Conservation (phyloP, 1,139 yeast genomes). For the Saccharomyces hybrid region DNA sequence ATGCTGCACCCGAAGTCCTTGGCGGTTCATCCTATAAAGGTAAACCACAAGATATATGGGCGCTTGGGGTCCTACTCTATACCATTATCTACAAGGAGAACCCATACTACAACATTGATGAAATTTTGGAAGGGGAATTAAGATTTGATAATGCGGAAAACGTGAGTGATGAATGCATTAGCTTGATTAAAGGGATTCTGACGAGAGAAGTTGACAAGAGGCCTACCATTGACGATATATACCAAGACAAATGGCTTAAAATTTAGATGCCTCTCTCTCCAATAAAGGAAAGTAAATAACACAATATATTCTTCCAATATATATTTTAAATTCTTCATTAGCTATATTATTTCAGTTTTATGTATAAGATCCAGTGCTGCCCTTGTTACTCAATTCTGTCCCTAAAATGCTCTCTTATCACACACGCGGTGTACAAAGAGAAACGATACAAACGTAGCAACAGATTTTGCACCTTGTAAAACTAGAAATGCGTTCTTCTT, state of each 20-base stretch:
- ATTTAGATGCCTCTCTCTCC: conserved; percentile 7
- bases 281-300: background rate
- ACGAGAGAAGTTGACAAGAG: conserved; percentile 57
- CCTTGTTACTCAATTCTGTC: background rate
- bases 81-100: conserved; percentile 87
- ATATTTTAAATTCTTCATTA: background rate
- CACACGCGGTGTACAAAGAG: background rate
- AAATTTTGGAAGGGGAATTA: conserved; percentile 84
- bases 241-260: conserved; percentile 61
- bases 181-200: conserved; percentile 56
- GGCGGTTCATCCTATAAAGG: conserved; percentile 88
- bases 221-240: conserved; percentile 66
- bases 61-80: conserved; percentile 80
- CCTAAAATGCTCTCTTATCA: background rate
- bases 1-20: conserved; percentile 94
- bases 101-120: conserved; percentile 92
- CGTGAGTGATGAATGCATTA: conserved; percentile 51
- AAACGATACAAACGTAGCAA: background rate
- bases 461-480: background rate
- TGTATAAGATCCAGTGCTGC: background rate
- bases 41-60: conserved; percentile 95
- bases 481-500: background rate
- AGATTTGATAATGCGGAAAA: conserved; percentile 50
- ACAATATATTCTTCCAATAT: background rate
- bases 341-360: background rate